These are phyloP conservation scores for Parasitella parasitica DNA, from an alignment of 371 early-diverging fungal genomes.

Conservation along the genomic window DNA sequence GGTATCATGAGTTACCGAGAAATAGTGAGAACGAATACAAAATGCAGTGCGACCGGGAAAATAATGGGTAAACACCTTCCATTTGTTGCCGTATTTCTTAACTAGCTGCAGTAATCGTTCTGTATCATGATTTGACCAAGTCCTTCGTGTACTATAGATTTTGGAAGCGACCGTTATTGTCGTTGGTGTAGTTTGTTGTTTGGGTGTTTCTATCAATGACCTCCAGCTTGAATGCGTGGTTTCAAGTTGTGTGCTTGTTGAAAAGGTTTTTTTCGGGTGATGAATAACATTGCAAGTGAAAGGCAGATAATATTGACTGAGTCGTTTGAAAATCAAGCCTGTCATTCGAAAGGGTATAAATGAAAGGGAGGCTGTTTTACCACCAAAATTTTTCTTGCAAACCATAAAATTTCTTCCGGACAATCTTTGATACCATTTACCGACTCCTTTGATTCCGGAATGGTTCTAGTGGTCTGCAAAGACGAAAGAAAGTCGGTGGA, in stretches of 20 bases:
- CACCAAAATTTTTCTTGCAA: too few relatives aligned
- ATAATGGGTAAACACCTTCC: slow-evolving; percentile 17
- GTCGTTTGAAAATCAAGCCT: background rate
- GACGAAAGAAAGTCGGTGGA: too few relatives aligned
- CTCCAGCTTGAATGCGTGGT: background rate
- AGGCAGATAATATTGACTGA: background rate
- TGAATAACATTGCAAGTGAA: background rate
- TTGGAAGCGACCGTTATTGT: background rate
- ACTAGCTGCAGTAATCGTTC: slow-evolving; percentile 10
- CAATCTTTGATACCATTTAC: too few relatives aligned
- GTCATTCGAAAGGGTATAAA: background rate
- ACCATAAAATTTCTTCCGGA: too few relatives aligned
- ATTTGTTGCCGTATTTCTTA: slow-evolving; percentile 15
- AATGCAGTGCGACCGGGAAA: slow-evolving; percentile 14
- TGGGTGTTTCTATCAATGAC: background rate
- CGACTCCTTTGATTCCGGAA: too few relatives aligned
- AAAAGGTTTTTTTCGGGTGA: background rate
- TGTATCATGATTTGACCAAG: slow-evolving; percentile 16
- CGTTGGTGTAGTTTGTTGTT: background rate
- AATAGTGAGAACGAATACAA: slow-evolving; percentile 21
- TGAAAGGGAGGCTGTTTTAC: too few relatives aligned
- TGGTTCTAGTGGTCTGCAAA: too few relatives aligned
- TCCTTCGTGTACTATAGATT: background rate
- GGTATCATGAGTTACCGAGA: slow-evolving; percentile 8
- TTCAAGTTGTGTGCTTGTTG: background rate